Percentiles rank a stretch among this genome's conserved stretches.
phyloP scores from a whole-genome alignment of 1,284 basidiomycete genomes.

The Cutaneotrichosporon sp. region DNA sequence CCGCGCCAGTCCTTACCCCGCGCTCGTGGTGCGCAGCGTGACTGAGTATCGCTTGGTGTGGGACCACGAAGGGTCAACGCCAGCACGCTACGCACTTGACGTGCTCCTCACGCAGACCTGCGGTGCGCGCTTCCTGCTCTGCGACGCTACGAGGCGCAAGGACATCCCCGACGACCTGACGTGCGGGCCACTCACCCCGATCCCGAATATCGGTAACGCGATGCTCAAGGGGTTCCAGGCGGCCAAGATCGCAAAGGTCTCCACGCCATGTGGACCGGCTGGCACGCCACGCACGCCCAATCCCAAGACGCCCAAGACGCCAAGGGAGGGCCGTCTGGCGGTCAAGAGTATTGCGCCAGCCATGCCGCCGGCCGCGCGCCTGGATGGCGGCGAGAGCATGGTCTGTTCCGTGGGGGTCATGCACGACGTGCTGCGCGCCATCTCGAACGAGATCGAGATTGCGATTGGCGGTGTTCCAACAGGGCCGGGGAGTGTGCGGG shows the following conservation, averaged over 20 bases:
- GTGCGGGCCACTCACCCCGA: constrained; percentile 32
- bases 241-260: constrained; percentile 19
- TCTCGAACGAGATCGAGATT: constrained; percentile 23
- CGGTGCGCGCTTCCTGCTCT: constrained; percentile 29
- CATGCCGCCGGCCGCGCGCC: constrained; percentile 18
- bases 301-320: constrained; percentile 8
- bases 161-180: constrained; percentile 19
- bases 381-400: constrained; percentile 20
- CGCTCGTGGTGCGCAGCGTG: constrained; percentile 30
- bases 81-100: constrained; percentile 32
- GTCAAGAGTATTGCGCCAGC: neutral
- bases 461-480: constrained; percentile 13
- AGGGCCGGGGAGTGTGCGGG: constrained; percentile 1
- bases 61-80: constrained; percentile 27
- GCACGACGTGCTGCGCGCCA: constrained; percentile 24
- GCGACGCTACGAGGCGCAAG: constrained; percentile 27
- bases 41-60: constrained; percentile 36
- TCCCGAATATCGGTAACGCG: constrained; percentile 26
- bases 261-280: constrained; percentile 16
- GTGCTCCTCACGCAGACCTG: constrained; percentile 17
- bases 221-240: constrained; percentile 28
- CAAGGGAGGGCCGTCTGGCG: neutral
- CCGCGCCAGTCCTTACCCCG: constrained; percentile 21
- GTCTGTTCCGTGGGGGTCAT: constrained; percentile 18
- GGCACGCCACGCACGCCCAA: constrained; percentile 13